Conservation (phyloP, 495 filamentous ascomycete genomes). For the Podospora pseudopauciseta region DNA sequence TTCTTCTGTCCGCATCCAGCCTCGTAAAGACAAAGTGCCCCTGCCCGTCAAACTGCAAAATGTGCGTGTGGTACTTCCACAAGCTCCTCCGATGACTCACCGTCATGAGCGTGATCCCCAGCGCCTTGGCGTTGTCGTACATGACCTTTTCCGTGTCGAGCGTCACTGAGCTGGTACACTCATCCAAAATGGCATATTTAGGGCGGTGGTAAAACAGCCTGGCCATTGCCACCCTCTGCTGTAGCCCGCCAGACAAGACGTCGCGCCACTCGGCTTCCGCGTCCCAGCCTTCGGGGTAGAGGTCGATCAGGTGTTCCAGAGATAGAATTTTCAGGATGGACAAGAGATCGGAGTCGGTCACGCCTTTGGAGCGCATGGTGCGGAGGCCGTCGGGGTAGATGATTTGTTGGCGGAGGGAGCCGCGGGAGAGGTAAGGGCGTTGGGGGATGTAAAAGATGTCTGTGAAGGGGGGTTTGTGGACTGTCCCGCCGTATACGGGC, state of each 20-base stretch:
- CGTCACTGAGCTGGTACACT: constrained; percentile 91
- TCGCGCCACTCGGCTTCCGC: constrained; percentile 96
- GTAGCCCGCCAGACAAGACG: constrained; percentile 80
- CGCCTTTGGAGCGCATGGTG: constrained; percentile 78
- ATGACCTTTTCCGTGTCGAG: constrained; percentile 90
- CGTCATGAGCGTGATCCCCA: constrained; percentile 94
- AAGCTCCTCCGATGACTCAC: constrained; percentile 86
- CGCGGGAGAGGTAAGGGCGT: constrained; percentile 85
- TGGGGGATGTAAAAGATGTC: constrained; percentile 99
- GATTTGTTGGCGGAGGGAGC: constrained; percentile 88
- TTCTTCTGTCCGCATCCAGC: constrained; percentile 80
- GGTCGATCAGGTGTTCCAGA: constrained; percentile 78
- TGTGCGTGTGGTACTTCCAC: constrained; percentile 93
- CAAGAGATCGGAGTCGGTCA: constrained; percentile 77
- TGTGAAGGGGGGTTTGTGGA: constrained; percentile 80
- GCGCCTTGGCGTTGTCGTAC: constrained; percentile 90
- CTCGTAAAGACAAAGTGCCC: constrained; percentile 86
- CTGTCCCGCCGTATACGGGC: constrained; percentile 96
- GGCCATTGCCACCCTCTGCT: constrained; percentile 98
- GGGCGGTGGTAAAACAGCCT: constrained; percentile 92
- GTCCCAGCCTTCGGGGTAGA: constrained; percentile 79
- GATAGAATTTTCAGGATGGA: constrained; percentile 73
- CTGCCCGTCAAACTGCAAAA: constrained; percentile 94
- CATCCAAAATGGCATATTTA: constrained; percentile 90
- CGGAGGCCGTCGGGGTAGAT: constrained; percentile 90